Base-by-base conservation (phyloP, 108 stramenopile genomes). In the Cyclotella sp. region DNA sequence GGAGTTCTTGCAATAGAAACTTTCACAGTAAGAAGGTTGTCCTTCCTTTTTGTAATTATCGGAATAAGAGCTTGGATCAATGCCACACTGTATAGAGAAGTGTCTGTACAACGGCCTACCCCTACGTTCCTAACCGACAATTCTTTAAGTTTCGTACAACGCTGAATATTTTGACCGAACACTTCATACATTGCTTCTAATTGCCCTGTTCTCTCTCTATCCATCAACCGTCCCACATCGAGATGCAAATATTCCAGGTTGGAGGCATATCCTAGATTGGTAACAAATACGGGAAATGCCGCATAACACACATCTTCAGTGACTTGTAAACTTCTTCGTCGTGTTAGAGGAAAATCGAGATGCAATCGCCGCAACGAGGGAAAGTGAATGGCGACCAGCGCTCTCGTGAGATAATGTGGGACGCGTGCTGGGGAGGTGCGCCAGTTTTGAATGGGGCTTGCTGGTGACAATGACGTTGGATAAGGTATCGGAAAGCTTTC, bases 141-240 rank as follows among this genome's bases (percentile, higher is more conserved):
- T 9, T 65, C 63, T 18, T 24, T n/a, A 28, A 75, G 63, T 27
- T 75, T 75, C 29, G n/a, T 54, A 53, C 73, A 75, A 34, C 60
- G 43, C 43, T 26, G 26, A 15, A 75, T 49, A 65, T 65, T 75
- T 16, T 61, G 39, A 27, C 42, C 49, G 12, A 75, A 65, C 21
- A 65, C 63, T 57, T 75, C 73, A 43, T 75, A 75, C 29, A 75
- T 40, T 21, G 49, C 49, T 24, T 75, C 73, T 10, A 75, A 13
- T 6, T 75, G 73, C 15, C 62, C 63, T 29, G 52, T 41, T 58
- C 52, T 4, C n/a, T 75, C 52, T 15, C 12, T 41, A 0, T 24
- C 52, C 73, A 75, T 65, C 26, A 75, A 47, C 46, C 73, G 47
- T 24, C 41, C 46, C 42, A 53, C 62, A 65, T 64, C 30, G 16